Percentiles rank a stretch among this genome's conserved stretches.
These are phyloP conservation scores for Gnetum montanum DNA, from an alignment of 75 land plant species.

Conservation along the genomic window DNA sequence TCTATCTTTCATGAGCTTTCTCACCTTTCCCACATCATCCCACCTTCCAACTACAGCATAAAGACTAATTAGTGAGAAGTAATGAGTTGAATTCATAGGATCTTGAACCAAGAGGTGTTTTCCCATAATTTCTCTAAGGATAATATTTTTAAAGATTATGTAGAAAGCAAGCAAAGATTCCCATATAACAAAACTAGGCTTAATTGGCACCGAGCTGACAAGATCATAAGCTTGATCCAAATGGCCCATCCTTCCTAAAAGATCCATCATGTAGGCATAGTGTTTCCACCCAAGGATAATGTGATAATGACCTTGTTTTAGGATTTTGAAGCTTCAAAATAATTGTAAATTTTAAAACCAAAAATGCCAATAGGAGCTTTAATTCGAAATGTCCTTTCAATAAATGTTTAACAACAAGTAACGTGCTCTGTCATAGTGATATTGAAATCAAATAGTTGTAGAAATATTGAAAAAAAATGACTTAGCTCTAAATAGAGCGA, in stretches of 20 bases:
- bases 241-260: constrained; percentile 40
- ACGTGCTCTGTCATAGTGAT: too few relatives aligned
- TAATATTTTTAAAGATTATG: constrained; percentile 22
- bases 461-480: too few relatives aligned
- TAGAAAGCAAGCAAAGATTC: constrained; percentile 36
- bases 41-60: constrained; percentile 16
- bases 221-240: constrained; percentile 39
- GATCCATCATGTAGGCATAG: constrained; percentile 44
- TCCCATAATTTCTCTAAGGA: constrained; percentile 23
- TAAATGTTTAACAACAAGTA: too few relatives aligned
- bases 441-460: too few relatives aligned
- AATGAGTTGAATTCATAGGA: constrained; percentile 15
- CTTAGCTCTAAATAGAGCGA: too few relatives aligned
- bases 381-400: too few relatives aligned
- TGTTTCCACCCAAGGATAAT: constrained; percentile 34
- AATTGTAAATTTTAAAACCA: too few relatives aligned
- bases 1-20: constrained; percentile 17
- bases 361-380: too few relatives aligned
- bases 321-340: constrained; percentile 21
- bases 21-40: constrained; percentile 17
- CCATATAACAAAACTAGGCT: constrained; percentile 21
- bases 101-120: constrained; percentile 12
- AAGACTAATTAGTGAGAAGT: constrained; percentile 30
- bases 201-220: constrained; percentile 17
- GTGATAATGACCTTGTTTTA: constrained; percentile 7